phyloP scores from a whole-genome alignment of 768 basidiomycete genomes.

The Podaxis pistillaris region DNA sequence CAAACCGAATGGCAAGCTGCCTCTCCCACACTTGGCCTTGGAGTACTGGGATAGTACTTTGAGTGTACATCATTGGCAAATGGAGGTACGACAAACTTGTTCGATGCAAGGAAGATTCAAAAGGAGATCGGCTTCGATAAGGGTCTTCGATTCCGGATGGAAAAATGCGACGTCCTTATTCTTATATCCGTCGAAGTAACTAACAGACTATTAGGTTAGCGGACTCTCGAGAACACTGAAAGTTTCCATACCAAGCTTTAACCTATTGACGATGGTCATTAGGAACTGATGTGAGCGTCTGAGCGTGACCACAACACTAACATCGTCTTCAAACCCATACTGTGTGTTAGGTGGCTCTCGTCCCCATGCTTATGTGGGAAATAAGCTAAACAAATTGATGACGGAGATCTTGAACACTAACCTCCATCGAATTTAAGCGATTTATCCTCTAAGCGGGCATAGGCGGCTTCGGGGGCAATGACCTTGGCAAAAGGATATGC shows the following conservation, averaged over 20 bases:
- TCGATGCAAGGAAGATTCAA: conserved; percentile 81
- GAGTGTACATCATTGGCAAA: not conserved
- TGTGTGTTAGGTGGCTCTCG: conserved; percentile 57
- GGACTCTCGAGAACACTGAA: not conserved
- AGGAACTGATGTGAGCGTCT: not conserved
- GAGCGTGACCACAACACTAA: conserved; percentile 16
- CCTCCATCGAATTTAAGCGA: conserved; percentile 63
- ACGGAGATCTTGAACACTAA: conserved; percentile 25
- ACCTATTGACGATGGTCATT: conserved; percentile 29
- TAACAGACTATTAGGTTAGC: conserved; percentile 21
- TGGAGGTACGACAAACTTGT: conserved; percentile 44
- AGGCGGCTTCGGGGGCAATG: conserved; percentile 60
- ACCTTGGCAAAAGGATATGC: conserved; percentile 72
- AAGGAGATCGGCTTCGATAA: conserved; percentile 81
- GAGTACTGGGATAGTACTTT: conserved; percentile 32
- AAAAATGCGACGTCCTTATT: conserved; percentile 87
- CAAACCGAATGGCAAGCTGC: conserved; percentile 23
- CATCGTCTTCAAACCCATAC: conserved; percentile 80
- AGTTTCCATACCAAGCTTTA: conserved; percentile 42
- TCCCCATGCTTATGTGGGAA: conserved; percentile 47
- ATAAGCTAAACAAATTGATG: conserved; percentile 3
- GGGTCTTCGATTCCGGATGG: conserved; percentile 65
- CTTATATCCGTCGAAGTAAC: conserved; percentile 67
- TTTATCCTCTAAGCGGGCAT: conserved; percentile 50
- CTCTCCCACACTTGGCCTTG: conserved; percentile 27